Base-by-base conservation (phyloP, 1,284 basidiomycete species). In the Malassezia sp. region DNA sequence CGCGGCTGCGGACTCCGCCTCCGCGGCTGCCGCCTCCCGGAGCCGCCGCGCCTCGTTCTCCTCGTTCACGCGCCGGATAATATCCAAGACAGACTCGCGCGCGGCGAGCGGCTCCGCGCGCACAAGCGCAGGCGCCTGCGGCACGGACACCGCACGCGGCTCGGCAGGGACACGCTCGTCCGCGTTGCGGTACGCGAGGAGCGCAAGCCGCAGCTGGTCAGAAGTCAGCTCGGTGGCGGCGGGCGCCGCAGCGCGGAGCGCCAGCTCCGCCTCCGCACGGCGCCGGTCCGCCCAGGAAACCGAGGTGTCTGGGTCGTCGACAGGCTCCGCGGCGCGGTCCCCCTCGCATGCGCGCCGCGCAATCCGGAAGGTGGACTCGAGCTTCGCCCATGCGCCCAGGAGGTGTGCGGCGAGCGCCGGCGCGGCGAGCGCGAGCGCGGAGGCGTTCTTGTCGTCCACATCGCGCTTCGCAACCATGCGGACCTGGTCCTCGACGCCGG, bases 301-400 rank as follows among this genome's bases (percentile, higher is more conserved):
- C 35, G 29, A 35, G 10, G 50, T 50, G 20, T 46, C 45, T 18
- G 24, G 34, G 28, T 53, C 60, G 7, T 58, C 59, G 21, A 48
- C 52, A n/a, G n/a, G n/a, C n/a, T n/a, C n/a, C n/a, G n/a, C n/a
- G n/a, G n/a, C n/a, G n/a, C n/a, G n/a, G n/a, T n/a, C n/a, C n/a
- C n/a, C n/a, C 3, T 35, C 43, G n/a, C 71, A 73, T 41, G 73
- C 74, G 12, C 73, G 75, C 38, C 68, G 61, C 1, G 72, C 72
- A 39, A 93, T 91, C 56, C 86, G 81, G 70, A 85, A 89, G 8
- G 79, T 82, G 30, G 81, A 72, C 39, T 83, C 80, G 33, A 91
- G 75, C 15, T 75, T 75, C 26, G 79, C 77, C 88, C 88, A 93
- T 42, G 80, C 75, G 15, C 76, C 76, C 3, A 85, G 71, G 12